phyloP scores from a whole-genome alignment of 2,329 filamentous ascomycete genomes.

The Botrytis galanthina region DNA sequence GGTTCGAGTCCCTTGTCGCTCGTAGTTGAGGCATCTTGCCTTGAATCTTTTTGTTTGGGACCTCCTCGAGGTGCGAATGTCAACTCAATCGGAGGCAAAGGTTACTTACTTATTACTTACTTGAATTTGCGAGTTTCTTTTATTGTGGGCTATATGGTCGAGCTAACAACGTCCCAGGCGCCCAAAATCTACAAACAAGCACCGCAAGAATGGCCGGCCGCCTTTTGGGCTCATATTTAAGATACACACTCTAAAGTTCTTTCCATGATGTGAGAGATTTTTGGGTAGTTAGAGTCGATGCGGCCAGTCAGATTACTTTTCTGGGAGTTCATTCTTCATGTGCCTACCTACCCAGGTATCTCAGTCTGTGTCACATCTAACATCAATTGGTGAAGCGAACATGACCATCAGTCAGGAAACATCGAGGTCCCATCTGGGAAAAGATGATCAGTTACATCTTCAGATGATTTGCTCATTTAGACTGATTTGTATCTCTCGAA shows the following conservation, averaged over 20 bases:
- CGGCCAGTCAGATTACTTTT: neutral
- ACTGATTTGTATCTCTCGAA: neutral
- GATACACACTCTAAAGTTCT: neutral
- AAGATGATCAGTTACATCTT: neutral
- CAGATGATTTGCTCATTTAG: neutral
- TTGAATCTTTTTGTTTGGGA: neutral
- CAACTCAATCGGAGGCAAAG: neutral
- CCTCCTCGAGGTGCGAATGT: neutral
- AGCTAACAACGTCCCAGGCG: neutral
- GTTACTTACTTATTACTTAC: neutral
- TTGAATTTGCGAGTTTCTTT: neutral
- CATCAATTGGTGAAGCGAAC: too few species aligned
- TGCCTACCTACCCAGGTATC: neutral
- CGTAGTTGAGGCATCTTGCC: neutral
- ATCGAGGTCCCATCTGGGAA: neutral
- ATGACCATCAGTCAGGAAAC: too few species aligned
- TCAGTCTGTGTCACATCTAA: neutral
- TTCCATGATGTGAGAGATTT: neutral
- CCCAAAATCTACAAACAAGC: neutral
- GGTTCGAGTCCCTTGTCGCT: slow-evolving; percentile 18
- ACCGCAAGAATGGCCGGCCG: too few species aligned
- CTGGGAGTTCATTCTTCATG: neutral
- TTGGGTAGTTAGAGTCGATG: neutral
- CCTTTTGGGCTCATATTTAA: too few species aligned
- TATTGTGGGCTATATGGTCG: neutral